A percentile compares a stretch with the other conserved stretches of the same genome.
Conservation (phyloP, 768 basidiomycete genomes). For the Mycena kentingensis region DNA sequence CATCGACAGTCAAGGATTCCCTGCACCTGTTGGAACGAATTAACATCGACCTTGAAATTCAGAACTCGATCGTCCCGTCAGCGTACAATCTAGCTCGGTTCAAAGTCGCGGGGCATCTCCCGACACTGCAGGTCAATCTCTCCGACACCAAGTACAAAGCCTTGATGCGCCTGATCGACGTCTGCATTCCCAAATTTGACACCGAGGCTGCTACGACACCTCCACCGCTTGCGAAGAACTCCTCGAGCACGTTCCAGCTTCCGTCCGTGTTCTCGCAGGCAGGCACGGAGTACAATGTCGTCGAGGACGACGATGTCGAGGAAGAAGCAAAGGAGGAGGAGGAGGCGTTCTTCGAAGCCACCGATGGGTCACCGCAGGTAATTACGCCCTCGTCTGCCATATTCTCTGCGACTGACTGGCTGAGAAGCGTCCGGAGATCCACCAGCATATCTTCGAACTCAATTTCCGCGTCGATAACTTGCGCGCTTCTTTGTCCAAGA, state of each 20-base stretch:
- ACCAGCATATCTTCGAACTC: constrained; percentile 75
- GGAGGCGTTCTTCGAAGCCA: constrained; percentile 74
- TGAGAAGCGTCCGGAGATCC: constrained; percentile 42
- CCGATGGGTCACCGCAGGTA: constrained; percentile 61
- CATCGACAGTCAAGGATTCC: constrained; percentile 52
- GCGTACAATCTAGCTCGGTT: constrained; percentile 82
- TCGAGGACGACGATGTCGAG: constrained; percentile 54
- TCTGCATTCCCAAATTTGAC: constrained; percentile 83
- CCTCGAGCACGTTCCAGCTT: constrained; percentile 48
- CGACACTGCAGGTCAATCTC: constrained; percentile 84
- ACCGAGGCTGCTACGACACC: constrained; percentile 32
- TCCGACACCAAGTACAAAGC: constrained; percentile 91
- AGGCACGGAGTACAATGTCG: constrained; percentile 69
- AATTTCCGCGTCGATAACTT: constrained; percentile 86
- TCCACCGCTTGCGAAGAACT: constrained; percentile 25
- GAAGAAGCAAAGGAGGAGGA: constrained; percentile 40
- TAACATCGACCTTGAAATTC: constrained; percentile 84
- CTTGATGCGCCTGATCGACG: constrained; percentile 89
- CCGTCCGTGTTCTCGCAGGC: constrained; percentile 57
- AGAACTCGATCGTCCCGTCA: constrained; percentile 89
- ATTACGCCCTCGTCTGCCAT: constrained; percentile 19
- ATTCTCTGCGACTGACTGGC: neutral
- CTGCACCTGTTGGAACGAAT: constrained; percentile 92
- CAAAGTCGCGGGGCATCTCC: constrained; percentile 88
- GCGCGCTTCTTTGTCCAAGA: constrained; percentile 76